These are phyloP conservation scores for Durotheca rogersii DNA, from an alignment of 495 filamentous ascomycete genomes.

Conservation along the genomic window DNA sequence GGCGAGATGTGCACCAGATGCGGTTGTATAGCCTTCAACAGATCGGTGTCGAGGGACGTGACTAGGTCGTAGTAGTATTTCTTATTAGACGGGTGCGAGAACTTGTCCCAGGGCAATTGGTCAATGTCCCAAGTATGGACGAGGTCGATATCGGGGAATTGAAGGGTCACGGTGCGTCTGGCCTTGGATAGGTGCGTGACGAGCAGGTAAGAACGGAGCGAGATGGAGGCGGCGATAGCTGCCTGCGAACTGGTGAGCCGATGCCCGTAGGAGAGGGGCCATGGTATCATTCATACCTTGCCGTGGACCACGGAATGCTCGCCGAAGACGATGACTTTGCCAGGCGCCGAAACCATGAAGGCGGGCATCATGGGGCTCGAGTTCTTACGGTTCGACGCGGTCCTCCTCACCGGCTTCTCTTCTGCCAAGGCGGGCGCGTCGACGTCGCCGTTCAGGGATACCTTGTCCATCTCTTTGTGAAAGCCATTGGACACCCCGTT, in stretches of 20 bases:
- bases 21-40: constrained; percentile 74
- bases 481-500: constrained; percentile 38
- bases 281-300: constrained; percentile 58
- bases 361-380: constrained; percentile 70
- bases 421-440: constrained; percentile 24
- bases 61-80: constrained; percentile 90
- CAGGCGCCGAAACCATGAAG: constrained; percentile 97
- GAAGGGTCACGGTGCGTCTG: constrained; percentile 76
- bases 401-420: constrained; percentile 30
- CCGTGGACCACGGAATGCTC: constrained; percentile 97
- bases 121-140: constrained; percentile 92
- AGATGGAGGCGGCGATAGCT: constrained; percentile 91
- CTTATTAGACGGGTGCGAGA: constrained; percentile 78
- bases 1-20: constrained; percentile 69
- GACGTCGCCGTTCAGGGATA: constrained; percentile 22
- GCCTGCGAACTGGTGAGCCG: constrained; percentile 50
- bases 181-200: constrained; percentile 89
- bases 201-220: constrained; percentile 90
- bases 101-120: constrained; percentile 78
- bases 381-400: constrained; percentile 50
- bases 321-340: constrained; percentile 95
- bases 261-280: constrained; percentile 3
- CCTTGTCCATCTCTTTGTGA: constrained; percentile 26
- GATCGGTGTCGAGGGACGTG: constrained; percentile 76
- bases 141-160: constrained; percentile 83